Conservation (phyloP, 768 basidiomycete species). For the Calocybe gangraenosa region DNA sequence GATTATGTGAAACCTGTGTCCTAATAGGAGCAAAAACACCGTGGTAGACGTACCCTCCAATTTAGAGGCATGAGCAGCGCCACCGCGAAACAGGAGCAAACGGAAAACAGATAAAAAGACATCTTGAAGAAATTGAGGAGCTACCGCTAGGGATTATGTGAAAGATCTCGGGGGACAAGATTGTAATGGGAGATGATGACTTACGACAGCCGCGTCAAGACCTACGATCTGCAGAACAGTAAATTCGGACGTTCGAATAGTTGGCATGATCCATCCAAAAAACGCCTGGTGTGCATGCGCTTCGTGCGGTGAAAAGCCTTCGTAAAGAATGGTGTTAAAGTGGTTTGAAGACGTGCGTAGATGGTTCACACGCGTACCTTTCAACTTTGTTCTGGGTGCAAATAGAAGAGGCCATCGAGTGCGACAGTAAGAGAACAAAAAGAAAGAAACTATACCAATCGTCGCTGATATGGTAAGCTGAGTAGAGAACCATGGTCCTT, state of each 20-base stretch:
- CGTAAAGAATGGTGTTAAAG: neutral
- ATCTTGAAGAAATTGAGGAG: constrained; percentile 94
- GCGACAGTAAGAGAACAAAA: constrained; percentile 86
- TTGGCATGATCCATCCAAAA: constrained; percentile 97
- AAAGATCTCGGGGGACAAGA: too few relatives aligned
- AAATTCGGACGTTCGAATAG: constrained; percentile 85
- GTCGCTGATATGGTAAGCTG: constrained; percentile 75
- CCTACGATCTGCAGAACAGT: constrained; percentile 95
- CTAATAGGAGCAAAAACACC: neutral
- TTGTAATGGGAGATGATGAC: constrained; percentile 26
- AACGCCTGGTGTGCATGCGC: constrained; percentile 83
- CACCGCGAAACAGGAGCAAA: constrained; percentile 78
- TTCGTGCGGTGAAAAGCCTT: constrained; percentile 92
- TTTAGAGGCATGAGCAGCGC: constrained; percentile 94
- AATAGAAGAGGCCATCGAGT: constrained; percentile 88
- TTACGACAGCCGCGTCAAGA: constrained; percentile 91
- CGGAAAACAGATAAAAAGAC: constrained; percentile 86
- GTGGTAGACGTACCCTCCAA: constrained; percentile 60
- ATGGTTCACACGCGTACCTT: constrained; percentile 48
- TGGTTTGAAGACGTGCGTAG: constrained; percentile 8
- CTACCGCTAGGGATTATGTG: constrained; percentile 32
- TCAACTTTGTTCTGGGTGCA: constrained; percentile 90
- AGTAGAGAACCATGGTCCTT: constrained; percentile 95
- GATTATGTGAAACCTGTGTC: constrained; percentile 5
- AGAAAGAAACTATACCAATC: constrained; percentile 77